A percentile compares a stretch with the other conserved stretches of the same genome.
Conservation (phyloP, 306 rosid genomes). For the Cicer arietinum region DNA sequence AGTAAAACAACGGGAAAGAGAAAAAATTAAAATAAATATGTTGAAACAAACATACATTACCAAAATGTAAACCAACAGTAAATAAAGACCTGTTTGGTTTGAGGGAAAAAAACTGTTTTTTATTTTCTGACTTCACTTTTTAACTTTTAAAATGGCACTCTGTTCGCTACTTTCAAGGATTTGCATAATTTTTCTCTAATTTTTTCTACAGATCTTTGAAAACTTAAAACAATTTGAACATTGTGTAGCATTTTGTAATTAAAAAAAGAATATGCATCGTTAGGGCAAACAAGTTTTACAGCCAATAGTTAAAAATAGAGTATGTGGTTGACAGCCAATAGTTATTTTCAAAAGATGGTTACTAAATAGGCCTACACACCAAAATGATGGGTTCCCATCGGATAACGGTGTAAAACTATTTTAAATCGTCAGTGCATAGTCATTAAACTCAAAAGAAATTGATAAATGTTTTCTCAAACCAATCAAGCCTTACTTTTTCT, state of each 20-base stretch:
- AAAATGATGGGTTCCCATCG: no score
- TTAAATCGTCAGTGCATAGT: no score
- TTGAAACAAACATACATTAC: conserved; percentile 15
- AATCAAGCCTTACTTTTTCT: conserved; percentile 1
- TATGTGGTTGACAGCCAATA: no score
- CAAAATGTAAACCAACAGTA: conserved; percentile 31
- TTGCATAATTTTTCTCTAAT: neutral
- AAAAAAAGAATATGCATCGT: no score
- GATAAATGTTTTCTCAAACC: neutral
- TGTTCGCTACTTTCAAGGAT: neutral
- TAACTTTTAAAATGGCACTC: neutral
- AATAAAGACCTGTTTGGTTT: neutral
- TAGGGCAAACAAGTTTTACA: no score
- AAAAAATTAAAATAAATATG: conserved; percentile 27
- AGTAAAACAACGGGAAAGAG: neutral
- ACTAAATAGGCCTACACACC: no score
- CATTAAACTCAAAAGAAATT: neutral
- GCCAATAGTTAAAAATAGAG: no score
- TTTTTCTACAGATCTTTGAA: neutral
- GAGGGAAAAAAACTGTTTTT: neutral
- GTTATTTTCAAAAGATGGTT: no score
- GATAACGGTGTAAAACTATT: neutral
- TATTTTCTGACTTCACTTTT: neutral
- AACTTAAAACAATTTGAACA: neutral
- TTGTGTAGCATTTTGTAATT: neutral